A percentile compares a stretch with the other conserved stretches of the same genome.
These are phyloP conservation scores for Rhizophagus sp. DNA, from an alignment of 192 early-diverging fungal genomes.

Conservation along the genomic window DNA sequence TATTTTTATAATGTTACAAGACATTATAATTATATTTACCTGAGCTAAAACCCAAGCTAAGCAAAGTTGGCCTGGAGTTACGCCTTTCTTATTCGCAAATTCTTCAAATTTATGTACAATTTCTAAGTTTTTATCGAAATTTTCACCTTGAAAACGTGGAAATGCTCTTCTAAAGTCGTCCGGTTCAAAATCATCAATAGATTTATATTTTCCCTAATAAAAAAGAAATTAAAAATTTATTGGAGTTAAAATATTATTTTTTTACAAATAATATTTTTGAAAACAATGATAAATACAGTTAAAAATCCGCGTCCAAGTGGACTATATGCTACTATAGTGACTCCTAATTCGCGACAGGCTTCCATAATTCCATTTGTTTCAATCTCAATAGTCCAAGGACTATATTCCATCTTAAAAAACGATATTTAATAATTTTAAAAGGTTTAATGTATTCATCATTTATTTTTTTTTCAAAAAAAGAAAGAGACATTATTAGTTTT, in stretches of 20 bases:
- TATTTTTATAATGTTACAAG: background rate
- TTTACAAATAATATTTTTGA: background rate
- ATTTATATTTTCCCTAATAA: conserved; percentile 59
- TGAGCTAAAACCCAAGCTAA: conserved; percentile 69
- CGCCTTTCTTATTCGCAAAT: conserved; percentile 54
- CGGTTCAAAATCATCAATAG: conserved; percentile 51
- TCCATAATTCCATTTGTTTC: conserved; percentile 65
- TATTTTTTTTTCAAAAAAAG: background rate
- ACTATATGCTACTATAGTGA: conserved; percentile 75
- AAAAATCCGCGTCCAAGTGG: conserved; percentile 74
- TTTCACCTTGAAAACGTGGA: conserved; percentile 62
- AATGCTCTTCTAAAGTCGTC: conserved; percentile 52
- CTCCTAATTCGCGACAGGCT: conserved; percentile 70
- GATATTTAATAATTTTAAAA: too few relatives aligned
- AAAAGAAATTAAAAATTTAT: conserved; percentile 40
- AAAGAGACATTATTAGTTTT: too few relatives aligned
- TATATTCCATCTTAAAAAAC: conserved; percentile 16
- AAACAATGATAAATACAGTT: conserved; percentile 34
- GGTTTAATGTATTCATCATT: background rate
- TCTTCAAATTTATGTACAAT: conserved; percentile 54
- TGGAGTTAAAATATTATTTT: conserved; percentile 30
- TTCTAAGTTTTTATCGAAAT: conserved; percentile 59
- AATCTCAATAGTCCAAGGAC: conserved; percentile 32
- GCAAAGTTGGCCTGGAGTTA: conserved; percentile 53
- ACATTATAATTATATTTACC: conserved; percentile 41